A percentile compares a stretch with the other conserved stretches of the same genome.
phyloP scores from a whole-genome alignment of 2,329 filamentous ascomycete genomes.

The Neopestalotiopsis rosae region DNA sequence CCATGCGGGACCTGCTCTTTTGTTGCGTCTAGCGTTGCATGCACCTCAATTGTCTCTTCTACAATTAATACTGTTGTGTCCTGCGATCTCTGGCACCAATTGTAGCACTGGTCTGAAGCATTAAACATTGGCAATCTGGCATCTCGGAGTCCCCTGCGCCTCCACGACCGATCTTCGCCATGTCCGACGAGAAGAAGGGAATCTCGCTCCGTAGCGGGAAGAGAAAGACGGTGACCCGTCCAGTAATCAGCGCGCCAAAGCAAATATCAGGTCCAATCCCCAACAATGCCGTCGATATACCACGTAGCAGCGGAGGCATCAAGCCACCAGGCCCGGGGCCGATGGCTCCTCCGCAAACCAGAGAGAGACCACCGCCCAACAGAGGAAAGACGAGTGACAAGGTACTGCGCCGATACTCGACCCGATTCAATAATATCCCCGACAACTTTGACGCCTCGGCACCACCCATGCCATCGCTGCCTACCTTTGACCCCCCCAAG shows the following conservation, averaged over 20 bases:
- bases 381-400: constrained; percentile 76
- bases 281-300: constrained; percentile 50
- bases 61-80: not conserved
- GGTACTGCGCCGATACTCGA: constrained; percentile 93
- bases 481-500: constrained; percentile 55
- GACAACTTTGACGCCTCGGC: constrained; percentile 71
- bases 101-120: not conserved
- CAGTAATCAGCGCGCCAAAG: constrained; percentile 65
- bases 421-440: constrained; percentile 82
- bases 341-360: constrained; percentile 30
- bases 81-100: not conserved
- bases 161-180: constrained; percentile 34
- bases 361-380: constrained; percentile 54
- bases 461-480: constrained; percentile 75
- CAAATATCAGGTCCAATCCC: constrained; percentile 68
- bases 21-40: not conserved
- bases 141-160: not conserved
- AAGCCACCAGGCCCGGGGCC: not conserved
- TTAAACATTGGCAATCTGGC: not conserved
- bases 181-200: constrained; percentile 68
- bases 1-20: not conserved
- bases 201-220: constrained; percentile 69
- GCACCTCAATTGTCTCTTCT: not conserved
- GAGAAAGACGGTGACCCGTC: constrained; percentile 57
- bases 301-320: constrained; percentile 36